Evolutionary conservation across 352 stramenopile genomes (phyloP).

Genomic region (Pythium utonaiense): DNA sequence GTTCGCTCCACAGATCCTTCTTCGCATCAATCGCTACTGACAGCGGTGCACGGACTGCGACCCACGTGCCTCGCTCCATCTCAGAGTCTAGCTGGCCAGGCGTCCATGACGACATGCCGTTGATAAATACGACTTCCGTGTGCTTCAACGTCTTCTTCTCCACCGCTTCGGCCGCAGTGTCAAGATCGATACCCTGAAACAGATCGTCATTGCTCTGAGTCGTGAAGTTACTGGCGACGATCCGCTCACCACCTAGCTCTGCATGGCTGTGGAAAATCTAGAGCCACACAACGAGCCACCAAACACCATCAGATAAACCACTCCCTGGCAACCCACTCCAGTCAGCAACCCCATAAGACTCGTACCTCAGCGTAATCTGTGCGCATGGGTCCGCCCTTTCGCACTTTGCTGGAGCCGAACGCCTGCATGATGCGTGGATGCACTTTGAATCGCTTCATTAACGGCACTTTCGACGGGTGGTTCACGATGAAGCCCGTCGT

Average conservation of each 20-base stretch:
- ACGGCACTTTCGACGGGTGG: slow-evolving; percentile 43
- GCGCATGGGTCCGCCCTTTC: slow-evolving; percentile 57
- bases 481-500: slow-evolving; percentile 81
- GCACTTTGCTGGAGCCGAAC: slow-evolving; percentile 61
- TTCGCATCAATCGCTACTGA: slow-evolving; percentile 62
- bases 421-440: slow-evolving; percentile 48
- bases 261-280: slow-evolving; percentile 57
- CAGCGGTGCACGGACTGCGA: slow-evolving; percentile 69
- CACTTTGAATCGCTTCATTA: slow-evolving; percentile 59
- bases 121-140: slow-evolving; percentile 76
- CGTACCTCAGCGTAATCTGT: slow-evolving; percentile 45
- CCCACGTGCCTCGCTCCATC: slow-evolving; percentile 65
- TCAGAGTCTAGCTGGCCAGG: slow-evolving; percentile 66
- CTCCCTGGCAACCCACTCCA: too few species aligned
- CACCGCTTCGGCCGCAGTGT: slow-evolving; percentile 51
- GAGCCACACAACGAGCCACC: slow-evolving; percentile 2
- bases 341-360: too few species aligned
- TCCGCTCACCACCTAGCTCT: slow-evolving; percentile 57
- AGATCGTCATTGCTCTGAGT: slow-evolving; percentile 34
- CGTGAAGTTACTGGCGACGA: slow-evolving; percentile 49
- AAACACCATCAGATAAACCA: background rate
- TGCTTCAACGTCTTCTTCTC: slow-evolving; percentile 47
- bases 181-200: slow-evolving; percentile 69
- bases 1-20: slow-evolving; percentile 59
- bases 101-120: slow-evolving; percentile 68